phyloP scores from a whole-genome alignment of 1,139 yeast species.

The Scheffersomyces lignicola region DNA sequence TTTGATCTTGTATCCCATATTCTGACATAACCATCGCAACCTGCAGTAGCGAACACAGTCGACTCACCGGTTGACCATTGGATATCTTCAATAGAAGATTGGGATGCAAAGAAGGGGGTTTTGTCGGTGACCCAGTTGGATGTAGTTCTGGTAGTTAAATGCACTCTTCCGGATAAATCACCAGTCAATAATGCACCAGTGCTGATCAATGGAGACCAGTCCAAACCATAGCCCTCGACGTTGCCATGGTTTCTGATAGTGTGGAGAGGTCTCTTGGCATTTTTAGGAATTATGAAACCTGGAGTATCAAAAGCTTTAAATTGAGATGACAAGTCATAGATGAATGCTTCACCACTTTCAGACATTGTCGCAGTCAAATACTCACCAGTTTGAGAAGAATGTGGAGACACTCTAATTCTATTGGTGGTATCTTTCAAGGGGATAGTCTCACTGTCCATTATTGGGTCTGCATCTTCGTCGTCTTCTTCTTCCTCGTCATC shows the following conservation, averaged over 20 bases:
- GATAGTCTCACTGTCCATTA: conserved; percentile 78
- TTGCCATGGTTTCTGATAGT: conserved; percentile 89
- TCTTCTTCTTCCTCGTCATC: conserved; percentile 69
- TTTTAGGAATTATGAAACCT: conserved; percentile 77
- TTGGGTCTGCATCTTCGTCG: conserved; percentile 69
- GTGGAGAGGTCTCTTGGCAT: conserved; percentile 76
- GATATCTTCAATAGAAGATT: conserved; percentile 87
- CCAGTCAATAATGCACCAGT: conserved; percentile 88
- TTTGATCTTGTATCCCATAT: conserved; percentile 97
- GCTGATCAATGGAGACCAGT: conserved; percentile 87
- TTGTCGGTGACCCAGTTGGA: conserved; percentile 86
- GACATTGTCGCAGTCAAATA: conserved; percentile 85
- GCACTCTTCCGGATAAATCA: conserved; percentile 82
- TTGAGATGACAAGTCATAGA: conserved; percentile 78
- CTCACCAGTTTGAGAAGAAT: conserved; percentile 73
- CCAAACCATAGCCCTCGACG: conserved; percentile 95
- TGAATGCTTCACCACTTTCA: conserved; percentile 86
- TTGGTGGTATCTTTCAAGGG: conserved; percentile 85
- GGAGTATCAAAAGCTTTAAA: conserved; percentile 84
- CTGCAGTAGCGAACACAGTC: conserved; percentile 92
- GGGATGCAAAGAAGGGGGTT: conserved; percentile 69
- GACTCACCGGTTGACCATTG: conserved; percentile 94
- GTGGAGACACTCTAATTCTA: conserved; percentile 83
- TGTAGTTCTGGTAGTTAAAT: conserved; percentile 73
- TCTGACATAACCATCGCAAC: conserved; percentile 87